Evolutionary conservation across 23 red algal genomes (phyloP).

Genomic region (Gracilaria vermiculophylla): DNA sequence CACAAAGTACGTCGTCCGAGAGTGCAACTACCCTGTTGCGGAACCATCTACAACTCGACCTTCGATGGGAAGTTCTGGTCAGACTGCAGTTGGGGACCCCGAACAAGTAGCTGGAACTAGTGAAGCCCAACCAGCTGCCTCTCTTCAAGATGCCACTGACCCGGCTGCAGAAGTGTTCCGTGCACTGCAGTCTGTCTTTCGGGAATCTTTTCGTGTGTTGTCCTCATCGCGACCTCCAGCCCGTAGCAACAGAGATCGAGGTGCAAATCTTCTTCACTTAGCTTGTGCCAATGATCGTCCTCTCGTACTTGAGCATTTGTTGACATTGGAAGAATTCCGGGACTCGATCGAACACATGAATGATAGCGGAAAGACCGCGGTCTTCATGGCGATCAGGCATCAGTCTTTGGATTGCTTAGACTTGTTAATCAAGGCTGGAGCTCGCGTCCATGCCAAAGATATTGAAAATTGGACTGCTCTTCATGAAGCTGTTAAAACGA

Average conservation of each 20-base stretch:
- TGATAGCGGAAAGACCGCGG: constrained; percentile 53
- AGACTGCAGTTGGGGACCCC: neutral
- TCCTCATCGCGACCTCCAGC: neutral
- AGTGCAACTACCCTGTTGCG: constrained; percentile 17
- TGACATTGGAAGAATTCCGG: constrained; percentile 14
- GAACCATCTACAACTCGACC: neutral
- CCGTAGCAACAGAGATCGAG: constrained; percentile 47
- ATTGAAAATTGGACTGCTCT: constrained; percentile 59
- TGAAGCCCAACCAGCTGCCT: neutral
- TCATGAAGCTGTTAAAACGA: constrained; percentile 51
- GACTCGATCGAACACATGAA: constrained; percentile 51
- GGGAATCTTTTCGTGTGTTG: neutral
- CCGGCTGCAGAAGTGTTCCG: neutral
- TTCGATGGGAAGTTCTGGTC: neutral
- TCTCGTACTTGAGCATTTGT: constrained; percentile 4
- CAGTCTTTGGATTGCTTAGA: constrained; percentile 33
- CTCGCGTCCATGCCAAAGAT: constrained; percentile 41
- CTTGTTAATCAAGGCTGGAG: constrained; percentile 39
- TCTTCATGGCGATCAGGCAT: constrained; percentile 59
- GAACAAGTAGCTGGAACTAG: neutral
- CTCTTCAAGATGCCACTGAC: neutral
- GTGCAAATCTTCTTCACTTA: constrained; percentile 29
- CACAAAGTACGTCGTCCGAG: constrained; percentile 29
- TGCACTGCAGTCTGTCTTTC: constrained; percentile 9
- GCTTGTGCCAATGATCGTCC: constrained; percentile 40